Evolutionary conservation across 148 eudicot species (phyloP), one percentile per base, ranked within the genome.

Genomic region (Arbutus unedo): DNA sequence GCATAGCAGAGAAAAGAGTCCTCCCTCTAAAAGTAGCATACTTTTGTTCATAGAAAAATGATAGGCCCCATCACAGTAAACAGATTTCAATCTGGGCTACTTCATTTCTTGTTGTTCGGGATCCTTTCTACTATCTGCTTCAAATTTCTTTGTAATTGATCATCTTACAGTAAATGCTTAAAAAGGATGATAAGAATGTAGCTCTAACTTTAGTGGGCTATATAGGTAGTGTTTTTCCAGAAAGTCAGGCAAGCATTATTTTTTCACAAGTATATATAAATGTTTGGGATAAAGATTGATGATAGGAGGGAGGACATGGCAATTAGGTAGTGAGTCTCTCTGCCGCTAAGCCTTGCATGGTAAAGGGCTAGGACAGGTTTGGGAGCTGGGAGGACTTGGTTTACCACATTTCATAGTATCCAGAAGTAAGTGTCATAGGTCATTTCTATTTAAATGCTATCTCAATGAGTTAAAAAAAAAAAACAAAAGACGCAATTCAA

Each of bases 291-390:
- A 9, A 87, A 8, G 59, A 41, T 31, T 64, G 14, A 50, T 11
- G 47, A 80, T 4, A 80, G 48, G 50, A 80, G 76, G 55, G 62
- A 67, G 49, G 45, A 80, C 31, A 68, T 31, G 50, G 76, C 47
- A 53, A 79, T 80, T 50, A 67, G 66, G 48, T 23, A 80, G 62
- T 18, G 73, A 23, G 25, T 50, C 25, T 55, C 5, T 77, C 55
- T 41, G 48, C 66, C 23, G 18, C 49, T 41, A 18, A 38, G 49
- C 80, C 64, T 77, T 53, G 11, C 2, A 2, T 7, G 9, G 14
- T 13, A 11, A 76, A 50, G 21, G 44, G n/a, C 78, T 47, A 21
- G 48, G 56, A 21, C 41, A n/a, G 3, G n/a, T 72, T 45, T 44
- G 50, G 2, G 44, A 72, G 76, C 4, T 44, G 74, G 50, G 16